phyloP scores from a whole-genome alignment of 345 rosid species.

The Eucalyptus globulus region DNA sequence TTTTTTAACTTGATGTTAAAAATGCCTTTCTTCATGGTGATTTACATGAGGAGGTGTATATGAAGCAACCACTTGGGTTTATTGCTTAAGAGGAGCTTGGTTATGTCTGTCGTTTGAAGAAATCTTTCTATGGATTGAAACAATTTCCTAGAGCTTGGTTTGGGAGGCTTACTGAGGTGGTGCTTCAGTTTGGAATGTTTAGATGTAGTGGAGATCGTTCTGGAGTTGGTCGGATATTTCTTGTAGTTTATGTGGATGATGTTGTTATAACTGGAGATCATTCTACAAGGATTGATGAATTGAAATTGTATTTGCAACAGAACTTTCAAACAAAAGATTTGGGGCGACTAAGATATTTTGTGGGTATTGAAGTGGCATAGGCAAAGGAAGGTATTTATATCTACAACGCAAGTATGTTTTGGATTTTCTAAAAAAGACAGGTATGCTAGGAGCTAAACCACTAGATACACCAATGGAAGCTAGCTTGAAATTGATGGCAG shows the following conservation, averaged over 20 bases:
- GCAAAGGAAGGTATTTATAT: not conserved
- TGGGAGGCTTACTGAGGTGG: not conserved
- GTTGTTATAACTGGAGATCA: not conserved
- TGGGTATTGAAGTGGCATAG: not conserved
- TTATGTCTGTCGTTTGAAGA: not conserved
- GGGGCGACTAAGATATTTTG: not conserved
- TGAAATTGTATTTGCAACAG: not conserved
- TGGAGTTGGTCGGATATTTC: not conserved
- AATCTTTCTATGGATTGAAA: not conserved
- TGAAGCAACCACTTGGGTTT: not conserved
- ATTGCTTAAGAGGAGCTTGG: not conserved
- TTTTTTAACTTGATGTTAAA: not conserved
- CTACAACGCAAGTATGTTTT: not conserved
- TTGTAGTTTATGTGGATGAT: not conserved
- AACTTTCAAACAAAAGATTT: not conserved
- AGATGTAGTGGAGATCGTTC: too few species aligned
- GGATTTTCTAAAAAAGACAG: not conserved
- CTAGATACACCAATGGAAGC: not conserved
- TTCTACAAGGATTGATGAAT: not conserved
- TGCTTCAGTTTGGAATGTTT: not conserved
- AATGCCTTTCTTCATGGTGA: not conserved
- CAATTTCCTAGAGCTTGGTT: fast-evolving
- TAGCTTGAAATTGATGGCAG: not conserved
- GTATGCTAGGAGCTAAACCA: not conserved
- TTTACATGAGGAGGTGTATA: not conserved